These are phyloP conservation scores for Nakazawaea populi DNA, from an alignment of 805 yeast species.

Conservation along the genomic window DNA sequence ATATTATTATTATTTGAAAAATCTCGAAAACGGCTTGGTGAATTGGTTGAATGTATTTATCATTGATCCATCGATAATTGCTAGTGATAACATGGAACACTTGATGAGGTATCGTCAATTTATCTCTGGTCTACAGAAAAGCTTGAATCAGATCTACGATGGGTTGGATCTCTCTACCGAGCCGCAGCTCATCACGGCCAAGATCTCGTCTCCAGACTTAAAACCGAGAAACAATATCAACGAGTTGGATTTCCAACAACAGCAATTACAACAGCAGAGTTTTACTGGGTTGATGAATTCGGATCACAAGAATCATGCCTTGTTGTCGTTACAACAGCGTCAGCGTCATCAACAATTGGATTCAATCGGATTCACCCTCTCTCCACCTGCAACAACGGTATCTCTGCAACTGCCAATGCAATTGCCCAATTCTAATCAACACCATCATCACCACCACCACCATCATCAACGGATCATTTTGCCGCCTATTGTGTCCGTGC, in stretches of 20 bases:
- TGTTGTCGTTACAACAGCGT: not conserved
- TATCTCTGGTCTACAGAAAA: slow-evolving; percentile 4
- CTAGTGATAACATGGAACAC: slow-evolving; percentile 6
- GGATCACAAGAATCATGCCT: not conserved
- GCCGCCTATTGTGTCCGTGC: slow-evolving; percentile 1
- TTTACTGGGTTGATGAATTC: slow-evolving; percentile 3
- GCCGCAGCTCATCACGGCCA: slow-evolving; percentile 2
- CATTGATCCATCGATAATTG: slow-evolving; percentile 8
- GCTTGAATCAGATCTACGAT: slow-evolving; percentile 7
- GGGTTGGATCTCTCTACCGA: slow-evolving; percentile 2
- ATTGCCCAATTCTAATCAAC: not conserved
- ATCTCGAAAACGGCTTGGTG: slow-evolving; percentile 19
- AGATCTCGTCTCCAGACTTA: slow-evolving; percentile 7
- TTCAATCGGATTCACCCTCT: not conserved
- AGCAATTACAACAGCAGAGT: slow-evolving; percentile 11
- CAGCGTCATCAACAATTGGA: slow-evolving; percentile 1
- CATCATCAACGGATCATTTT: not conserved
- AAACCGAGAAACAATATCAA: slow-evolving; percentile 6
- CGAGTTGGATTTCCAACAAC: slow-evolving; percentile 9
- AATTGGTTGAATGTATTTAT: slow-evolving; percentile 20
- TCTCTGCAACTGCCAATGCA: not conserved
- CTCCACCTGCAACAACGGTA: not conserved
- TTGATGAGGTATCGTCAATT: slow-evolving; percentile 7
- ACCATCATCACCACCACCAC: not conserved
- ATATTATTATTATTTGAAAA: slow-evolving; percentile 19